Evolutionary conservation across 176 grass and related monocot genomes (phyloP).

Genomic region (Oryza officinalis): DNA sequence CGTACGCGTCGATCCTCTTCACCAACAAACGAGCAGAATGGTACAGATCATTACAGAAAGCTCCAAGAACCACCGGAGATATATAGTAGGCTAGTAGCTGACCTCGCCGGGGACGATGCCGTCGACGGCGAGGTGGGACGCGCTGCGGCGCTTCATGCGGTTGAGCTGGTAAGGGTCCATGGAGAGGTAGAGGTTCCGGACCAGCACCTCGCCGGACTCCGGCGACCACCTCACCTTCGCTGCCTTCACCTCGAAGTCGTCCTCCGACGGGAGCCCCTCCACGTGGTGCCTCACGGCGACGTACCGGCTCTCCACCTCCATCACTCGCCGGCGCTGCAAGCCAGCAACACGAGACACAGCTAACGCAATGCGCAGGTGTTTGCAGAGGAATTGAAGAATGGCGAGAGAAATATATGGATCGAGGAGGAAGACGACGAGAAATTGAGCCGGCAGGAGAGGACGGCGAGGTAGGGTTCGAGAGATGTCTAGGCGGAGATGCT

Average conservation of each 20-base stretch:
- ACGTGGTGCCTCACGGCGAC: slow-evolving; percentile 46
- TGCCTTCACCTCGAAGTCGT: slow-evolving; percentile 48
- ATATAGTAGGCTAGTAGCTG: background rate
- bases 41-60: no score
- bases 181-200: slow-evolving; percentile 57
- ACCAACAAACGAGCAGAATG: no score
- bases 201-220: slow-evolving; percentile 43
- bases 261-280: slow-evolving; percentile 46
- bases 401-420: background rate
- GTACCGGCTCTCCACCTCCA: background rate
- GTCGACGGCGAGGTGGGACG: slow-evolving; percentile 39
- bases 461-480: background rate
- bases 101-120: slow-evolving; percentile 50
- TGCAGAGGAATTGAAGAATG: background rate
- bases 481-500: background rate
- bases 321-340: background rate
- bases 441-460: no score
- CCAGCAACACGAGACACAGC: background rate
- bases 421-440: background rate
- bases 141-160: slow-evolving; percentile 53
- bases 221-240: slow-evolving; percentile 8
- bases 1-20: slow-evolving; percentile 50
- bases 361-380: background rate
- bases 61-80: no score
- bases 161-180: slow-evolving; percentile 76